Evolutionary conservation across 345 rosid genomes (phyloP).

Genomic region (Salix arbutifolia): DNA sequence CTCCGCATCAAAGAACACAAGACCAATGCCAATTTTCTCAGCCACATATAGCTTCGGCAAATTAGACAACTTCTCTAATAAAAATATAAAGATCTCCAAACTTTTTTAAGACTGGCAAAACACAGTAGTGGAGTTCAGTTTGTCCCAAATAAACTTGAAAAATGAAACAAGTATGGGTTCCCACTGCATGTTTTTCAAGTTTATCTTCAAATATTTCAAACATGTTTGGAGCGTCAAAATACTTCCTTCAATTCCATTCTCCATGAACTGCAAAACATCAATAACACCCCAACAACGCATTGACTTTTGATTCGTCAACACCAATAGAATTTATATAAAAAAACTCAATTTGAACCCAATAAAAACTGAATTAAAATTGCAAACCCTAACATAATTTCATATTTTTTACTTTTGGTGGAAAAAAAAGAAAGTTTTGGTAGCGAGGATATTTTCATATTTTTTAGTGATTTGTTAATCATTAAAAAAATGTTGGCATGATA

Average conservation of each 20-base stretch:
- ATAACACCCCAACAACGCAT: too few relatives aligned
- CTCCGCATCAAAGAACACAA: slow-evolving; percentile 63
- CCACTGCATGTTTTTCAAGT: slow-evolving; percentile 34
- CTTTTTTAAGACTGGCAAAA: slow-evolving; percentile 51
- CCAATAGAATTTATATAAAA: too few relatives aligned
- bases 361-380: too few relatives aligned
- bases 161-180: slow-evolving; percentile 43
- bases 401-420: too few relatives aligned
- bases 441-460: too few relatives aligned
- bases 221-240: slow-evolving; percentile 56
- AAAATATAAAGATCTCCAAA: slow-evolving; percentile 39
- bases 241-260: slow-evolving; percentile 57
- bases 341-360: too few relatives aligned
- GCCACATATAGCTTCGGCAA: slow-evolving; percentile 45
- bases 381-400: too few relatives aligned
- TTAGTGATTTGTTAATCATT: too few relatives aligned
- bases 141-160: slow-evolving; percentile 48
- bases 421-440: too few relatives aligned
- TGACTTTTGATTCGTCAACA: too few relatives aligned
- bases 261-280: slow-evolving; percentile 43
- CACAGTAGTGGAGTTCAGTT: slow-evolving; percentile 56
- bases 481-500: too few relatives aligned
- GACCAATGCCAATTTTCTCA: slow-evolving; percentile 67
- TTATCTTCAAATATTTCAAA: slow-evolving; percentile 50
- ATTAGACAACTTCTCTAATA: slow-evolving; percentile 44